These are phyloP conservation scores for Raphanus raphanistrum DNA, from an alignment of 345 rosid genomes.

Conservation along the genomic window DNA sequence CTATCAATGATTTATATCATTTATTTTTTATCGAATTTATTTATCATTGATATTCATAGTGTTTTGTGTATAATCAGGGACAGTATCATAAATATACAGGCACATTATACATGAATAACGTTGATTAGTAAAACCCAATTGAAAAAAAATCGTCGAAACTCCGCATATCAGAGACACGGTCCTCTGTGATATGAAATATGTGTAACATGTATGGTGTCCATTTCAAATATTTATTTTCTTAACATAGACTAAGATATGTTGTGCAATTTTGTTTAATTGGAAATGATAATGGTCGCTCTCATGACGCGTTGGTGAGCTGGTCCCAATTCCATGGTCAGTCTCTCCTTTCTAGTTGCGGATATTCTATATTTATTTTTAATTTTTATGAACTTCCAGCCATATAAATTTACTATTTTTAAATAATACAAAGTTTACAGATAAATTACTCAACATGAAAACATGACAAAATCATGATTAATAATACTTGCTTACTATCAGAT, in stretches of 20 bases:
- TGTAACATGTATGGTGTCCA: background rate
- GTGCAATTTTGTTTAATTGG: background rate
- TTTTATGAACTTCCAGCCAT: background rate
- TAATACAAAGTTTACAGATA: background rate
- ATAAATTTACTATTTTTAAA: background rate
- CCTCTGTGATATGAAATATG: background rate
- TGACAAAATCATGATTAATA: background rate
- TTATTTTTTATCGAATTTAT: too few species aligned
- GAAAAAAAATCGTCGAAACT: background rate
- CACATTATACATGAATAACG: too few species aligned
- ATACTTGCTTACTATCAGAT: background rate
- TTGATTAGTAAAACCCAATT: background rate
- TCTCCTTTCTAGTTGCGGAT: conserved; percentile 32
- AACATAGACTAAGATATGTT: background rate
- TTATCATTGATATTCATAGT: too few species aligned
- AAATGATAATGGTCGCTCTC: conserved; percentile 31
- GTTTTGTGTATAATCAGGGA: too few species aligned
- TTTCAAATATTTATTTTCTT: background rate
- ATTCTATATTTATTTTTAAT: background rate
- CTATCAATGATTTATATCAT: too few species aligned
- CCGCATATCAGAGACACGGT: conserved; percentile 3
- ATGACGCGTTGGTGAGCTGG: conserved; percentile 31
- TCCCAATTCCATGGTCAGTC: conserved; percentile 30
- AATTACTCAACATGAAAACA: background rate
- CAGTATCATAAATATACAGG: too few species aligned